Evolutionary conservation across 345 rosid genomes (phyloP), one percentile per base, ranked within the genome.

Genomic region (Eucalyptus sideroxylon): DNA sequence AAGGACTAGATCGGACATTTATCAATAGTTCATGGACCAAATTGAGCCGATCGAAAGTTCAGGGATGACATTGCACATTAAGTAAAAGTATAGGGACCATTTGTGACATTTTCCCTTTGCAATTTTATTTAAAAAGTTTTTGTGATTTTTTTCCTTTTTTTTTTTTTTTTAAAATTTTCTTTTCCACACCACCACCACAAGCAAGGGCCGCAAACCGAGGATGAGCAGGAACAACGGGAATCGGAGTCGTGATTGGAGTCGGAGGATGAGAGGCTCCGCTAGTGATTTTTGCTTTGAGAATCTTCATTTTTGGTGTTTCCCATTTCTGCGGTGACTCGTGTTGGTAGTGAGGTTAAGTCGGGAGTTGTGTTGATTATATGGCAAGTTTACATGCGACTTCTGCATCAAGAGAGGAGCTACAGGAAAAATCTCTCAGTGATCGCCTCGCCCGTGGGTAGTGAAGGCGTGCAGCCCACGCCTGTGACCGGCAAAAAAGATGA

Each of bases 1-100:
- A 50, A 50, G 0, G 16, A 50, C 0, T 14, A 14, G 2, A 50
- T 50, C 2, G 1, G 16, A 50, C 16, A 50, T 50, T 50, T 50
- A 50, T 50, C 16, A 50, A 50, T 50, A 50, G 16, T 50, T 14
- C 6, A 13, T 0, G 6, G 50, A 50, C 6, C 6, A 50, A 50
- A 50, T 50, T 50, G 50, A 50, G 50, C 6, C 7, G 7, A 50
- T 50, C 17, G 6, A 50, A 50, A 15, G 16, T 50, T 50, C 6
- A 15, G 17, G 1, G 16, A 50, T 0, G 3, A 15, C 51, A 50
- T 50, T 50, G 17, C 7, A 50, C 0, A 50, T 50, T 50, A 50
- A 50, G 17, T 50, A 15, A 50, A 50, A 50, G 51, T 50, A 50
- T 50, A 50, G 0, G 7, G 17, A 50, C 51, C 17, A 50, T 50